These are phyloP conservation scores for Sporisorium exsertum DNA, from an alignment of 1,284 basidiomycete genomes.

Conservation along the genomic window DNA sequence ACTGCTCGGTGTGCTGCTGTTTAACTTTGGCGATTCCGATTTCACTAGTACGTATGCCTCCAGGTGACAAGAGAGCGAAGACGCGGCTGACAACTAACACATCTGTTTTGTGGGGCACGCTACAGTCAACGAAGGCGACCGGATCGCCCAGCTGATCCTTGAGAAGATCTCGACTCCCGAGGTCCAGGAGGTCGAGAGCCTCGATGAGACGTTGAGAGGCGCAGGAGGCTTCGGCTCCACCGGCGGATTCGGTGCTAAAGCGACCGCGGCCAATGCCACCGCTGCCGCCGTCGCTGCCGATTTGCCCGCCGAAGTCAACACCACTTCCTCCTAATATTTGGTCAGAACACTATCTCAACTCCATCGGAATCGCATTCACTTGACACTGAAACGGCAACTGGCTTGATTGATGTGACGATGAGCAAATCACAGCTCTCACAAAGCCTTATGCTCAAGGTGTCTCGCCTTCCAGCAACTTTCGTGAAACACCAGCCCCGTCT, in stretches of 20 bases:
- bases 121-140: conserved; percentile 87
- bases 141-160: conserved; percentile 92
- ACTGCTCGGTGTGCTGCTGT: conserved; percentile 89
- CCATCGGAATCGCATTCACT: background rate
- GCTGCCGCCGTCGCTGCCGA: conserved; percentile 34
- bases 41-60: conserved; percentile 77
- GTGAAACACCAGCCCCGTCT: conserved; percentile 33
- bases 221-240: conserved; percentile 94
- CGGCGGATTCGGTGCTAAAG: conserved; percentile 72
- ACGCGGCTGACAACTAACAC: background rate
- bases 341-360: too few relatives aligned
- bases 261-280: conserved; percentile 11
- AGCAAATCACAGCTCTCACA: background rate
- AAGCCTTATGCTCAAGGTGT: background rate
- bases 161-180: conserved; percentile 90
- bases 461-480: conserved; percentile 33
- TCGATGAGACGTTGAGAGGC: conserved; percentile 86
- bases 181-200: conserved; percentile 84
- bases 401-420: background rate
- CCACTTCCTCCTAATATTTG: background rate
- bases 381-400: background rate
- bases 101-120: background rate
- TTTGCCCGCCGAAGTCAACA: conserved; percentile 23
- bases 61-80: background rate
- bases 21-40: conserved; percentile 86